Evolutionary conservation across 2,329 filamentous ascomycete genomes (phyloP), one percentile per base, ranked within the genome.

Genomic region (Clarireedia homoeocarpa): DNA sequence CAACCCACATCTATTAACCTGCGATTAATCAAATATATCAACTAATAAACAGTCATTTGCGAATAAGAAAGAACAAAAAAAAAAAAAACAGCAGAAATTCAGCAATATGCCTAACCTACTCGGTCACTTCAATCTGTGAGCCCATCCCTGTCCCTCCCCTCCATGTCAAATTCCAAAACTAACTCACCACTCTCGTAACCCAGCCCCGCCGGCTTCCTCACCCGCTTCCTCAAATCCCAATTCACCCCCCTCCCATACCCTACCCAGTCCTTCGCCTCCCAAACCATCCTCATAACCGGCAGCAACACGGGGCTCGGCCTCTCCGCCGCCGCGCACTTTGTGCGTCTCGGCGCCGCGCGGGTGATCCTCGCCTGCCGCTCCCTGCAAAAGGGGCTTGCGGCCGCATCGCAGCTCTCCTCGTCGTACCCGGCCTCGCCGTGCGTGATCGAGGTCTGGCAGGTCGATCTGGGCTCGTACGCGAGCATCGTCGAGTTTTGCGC

Each of bases 271-370:
- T 64, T 64, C 56, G 59, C 39, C 2, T 62, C 61, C 3, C 60
- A 67, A 58, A 63, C 62, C 0, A 73, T 74, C 48, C 74, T 81
- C 42, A 68, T 81, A 14, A 79, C 77, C 0, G 79, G 79, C 1
- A 66, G 71, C 20, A 81, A 78, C 57, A 66, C 63, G 0, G 79
- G 79, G 0, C 66, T 82, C 0, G 78, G 79, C 0, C 69, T 76
- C n/a, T 74, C 76, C 57, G 65, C 72, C 0, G 68, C 72, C 14
- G 63, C 66, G 0, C 73, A 75, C 42, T 68, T 80, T 40, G 59
- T 58, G 9, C 58, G 61, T 23, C 58, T 66, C 2, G 50, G 52
- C 4, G 64, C 63, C 1, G 20, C 51, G 1, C 60, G 67, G 75
- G 12, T 66, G 61, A 62, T 66, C n/a, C 49, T 65, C n/a, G 62